A percentile compares a stretch with the other conserved stretches of the same genome.
These are phyloP conservation scores for Penicillium sp. DNA, from an alignment of 2,329 filamentous ascomycete genomes.

Conservation along the genomic window DNA sequence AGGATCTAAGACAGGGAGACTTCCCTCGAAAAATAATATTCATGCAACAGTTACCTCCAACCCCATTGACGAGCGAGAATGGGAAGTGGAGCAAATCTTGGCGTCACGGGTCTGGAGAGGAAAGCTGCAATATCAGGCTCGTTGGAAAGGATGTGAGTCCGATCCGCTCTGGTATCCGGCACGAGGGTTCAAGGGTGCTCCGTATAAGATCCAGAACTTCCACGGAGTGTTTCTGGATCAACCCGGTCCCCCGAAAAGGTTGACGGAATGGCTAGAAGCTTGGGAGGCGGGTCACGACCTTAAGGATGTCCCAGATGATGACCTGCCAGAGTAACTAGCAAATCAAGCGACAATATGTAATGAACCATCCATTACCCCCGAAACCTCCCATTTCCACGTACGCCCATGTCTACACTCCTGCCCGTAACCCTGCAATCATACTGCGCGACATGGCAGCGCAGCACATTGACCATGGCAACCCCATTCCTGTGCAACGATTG, in stretches of 20 bases:
- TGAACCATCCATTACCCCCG: not conserved
- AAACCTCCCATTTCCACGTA: too few relatives aligned
- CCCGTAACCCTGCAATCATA: not conserved
- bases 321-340: conserved; percentile 16
- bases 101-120: too few relatives aligned
- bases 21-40: not conserved
- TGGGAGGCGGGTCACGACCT: conserved; percentile 15
- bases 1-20: conserved; percentile 14
- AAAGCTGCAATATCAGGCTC: too few relatives aligned
- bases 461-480: not conserved
- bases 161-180: too few relatives aligned
- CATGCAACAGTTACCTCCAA: too few relatives aligned
- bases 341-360: too few relatives aligned
- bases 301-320: conserved; percentile 15
- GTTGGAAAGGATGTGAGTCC: too few relatives aligned
- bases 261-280: conserved; percentile 17
- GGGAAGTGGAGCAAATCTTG: too few relatives aligned
- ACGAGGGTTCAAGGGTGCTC: too few relatives aligned
- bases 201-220: not conserved
- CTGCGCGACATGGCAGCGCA: not conserved
- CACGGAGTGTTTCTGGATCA: conserved; percentile 15
- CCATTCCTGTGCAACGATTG: not conserved
- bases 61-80: too few relatives aligned
- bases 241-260: conserved; percentile 18
- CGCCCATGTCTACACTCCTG: not conserved